Conservation (phyloP, 495 filamentous ascomycete species). For the Halenospora varia region DNA sequence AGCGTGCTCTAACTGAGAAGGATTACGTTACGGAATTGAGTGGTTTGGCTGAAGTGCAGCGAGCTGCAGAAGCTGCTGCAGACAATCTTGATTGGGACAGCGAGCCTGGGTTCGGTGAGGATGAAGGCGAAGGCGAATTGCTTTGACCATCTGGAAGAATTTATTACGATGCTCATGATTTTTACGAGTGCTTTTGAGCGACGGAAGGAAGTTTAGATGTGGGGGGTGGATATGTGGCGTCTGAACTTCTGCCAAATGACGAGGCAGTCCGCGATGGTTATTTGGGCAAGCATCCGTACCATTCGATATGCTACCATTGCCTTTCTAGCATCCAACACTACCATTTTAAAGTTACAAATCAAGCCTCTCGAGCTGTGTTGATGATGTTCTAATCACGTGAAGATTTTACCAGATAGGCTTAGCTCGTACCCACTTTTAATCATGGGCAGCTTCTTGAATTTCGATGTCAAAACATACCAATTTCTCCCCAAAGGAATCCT, state of each 20-base stretch:
- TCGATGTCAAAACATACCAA: constrained; percentile 8
- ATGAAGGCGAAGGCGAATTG: constrained; percentile 40
- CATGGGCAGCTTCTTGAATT: neutral
- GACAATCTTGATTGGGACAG: constrained; percentile 60
- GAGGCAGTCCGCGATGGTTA: too few relatives aligned
- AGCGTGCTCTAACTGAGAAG: constrained; percentile 74
- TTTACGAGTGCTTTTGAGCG: neutral
- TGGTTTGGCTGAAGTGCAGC: constrained; percentile 87
- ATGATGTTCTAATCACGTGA: too few relatives aligned
- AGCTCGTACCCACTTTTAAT: neutral
- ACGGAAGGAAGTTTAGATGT: neutral
- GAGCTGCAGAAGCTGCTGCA: constrained; percentile 66
- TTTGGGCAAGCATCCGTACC: too few relatives aligned
- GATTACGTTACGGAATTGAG: constrained; percentile 89
- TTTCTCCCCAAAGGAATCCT: neutral
- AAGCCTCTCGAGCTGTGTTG: too few relatives aligned
- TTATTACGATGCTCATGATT: neutral
- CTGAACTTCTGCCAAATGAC: neutral
- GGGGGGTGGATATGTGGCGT: neutral
- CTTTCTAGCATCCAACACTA: too few relatives aligned
- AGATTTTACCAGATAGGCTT: neutral
- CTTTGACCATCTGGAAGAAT: constrained; percentile 8
- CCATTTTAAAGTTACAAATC: too few relatives aligned
- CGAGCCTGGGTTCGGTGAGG: constrained; percentile 31
- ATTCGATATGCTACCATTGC: too few relatives aligned